phyloP scores from a whole-genome alignment of 2,329 filamentous ascomycete genomes.

The Elsinoe ampelina region DNA sequence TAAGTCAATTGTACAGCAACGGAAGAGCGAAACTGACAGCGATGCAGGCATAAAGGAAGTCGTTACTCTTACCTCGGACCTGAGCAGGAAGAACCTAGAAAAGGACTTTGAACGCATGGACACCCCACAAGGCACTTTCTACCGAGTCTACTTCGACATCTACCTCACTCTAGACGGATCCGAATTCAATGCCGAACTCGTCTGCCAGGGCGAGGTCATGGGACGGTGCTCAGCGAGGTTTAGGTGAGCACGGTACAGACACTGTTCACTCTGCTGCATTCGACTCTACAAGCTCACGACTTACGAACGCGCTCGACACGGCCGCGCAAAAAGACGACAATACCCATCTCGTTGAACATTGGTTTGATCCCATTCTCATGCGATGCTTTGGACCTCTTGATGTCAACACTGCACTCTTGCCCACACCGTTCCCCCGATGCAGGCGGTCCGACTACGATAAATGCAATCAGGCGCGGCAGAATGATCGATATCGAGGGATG shows the following conservation, averaged over 20 bases:
- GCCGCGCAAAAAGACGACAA: slow-evolving; percentile 8
- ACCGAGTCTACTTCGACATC: slow-evolving; percentile 60
- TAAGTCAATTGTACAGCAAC: slow-evolving; percentile 47
- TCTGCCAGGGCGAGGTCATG: slow-evolving; percentile 99
- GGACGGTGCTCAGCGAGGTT: slow-evolving; percentile 90
- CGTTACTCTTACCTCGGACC: slow-evolving; percentile 90
- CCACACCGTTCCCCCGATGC: too few relatives aligned
- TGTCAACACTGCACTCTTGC: not conserved
- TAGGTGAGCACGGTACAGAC: slow-evolving; percentile 37
- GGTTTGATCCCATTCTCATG: not conserved
- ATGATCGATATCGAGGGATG: not conserved
- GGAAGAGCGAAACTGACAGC: not conserved
- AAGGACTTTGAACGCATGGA: slow-evolving; percentile 99
- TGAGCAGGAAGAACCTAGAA: slow-evolving; percentile 95
- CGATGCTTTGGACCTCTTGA: not conserved
- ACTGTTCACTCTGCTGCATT: not conserved
- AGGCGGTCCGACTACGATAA: too few relatives aligned
- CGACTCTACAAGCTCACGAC: not conserved
- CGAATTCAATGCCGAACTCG: slow-evolving; percentile 94
- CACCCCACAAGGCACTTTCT: slow-evolving; percentile 92
- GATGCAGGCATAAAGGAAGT: slow-evolving; percentile 90
- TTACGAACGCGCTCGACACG: slow-evolving; percentile 9
- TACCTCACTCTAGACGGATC: slow-evolving; percentile 94
- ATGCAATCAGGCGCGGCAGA: too few relatives aligned
- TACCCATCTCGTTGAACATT: slow-evolving; percentile 1